Percentiles rank a stretch among this genome's conserved stretches.
These are phyloP conservation scores for Macrolepiota albuminosa DNA, from an alignment of 768 basidiomycete species.

Conservation along the genomic window DNA sequence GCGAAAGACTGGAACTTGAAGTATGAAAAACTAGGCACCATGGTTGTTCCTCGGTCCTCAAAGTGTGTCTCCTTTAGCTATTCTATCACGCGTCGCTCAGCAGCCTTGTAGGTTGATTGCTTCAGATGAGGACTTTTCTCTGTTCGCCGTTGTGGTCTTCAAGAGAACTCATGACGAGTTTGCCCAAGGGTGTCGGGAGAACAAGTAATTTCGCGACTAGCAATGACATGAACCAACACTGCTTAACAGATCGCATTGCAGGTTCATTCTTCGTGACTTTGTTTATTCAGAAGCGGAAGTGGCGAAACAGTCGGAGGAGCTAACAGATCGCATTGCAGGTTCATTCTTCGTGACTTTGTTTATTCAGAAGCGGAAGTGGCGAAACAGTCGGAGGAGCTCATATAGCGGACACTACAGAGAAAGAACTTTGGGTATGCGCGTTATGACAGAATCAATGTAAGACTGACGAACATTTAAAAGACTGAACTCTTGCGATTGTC, in stretches of 20 bases:
- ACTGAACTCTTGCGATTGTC: constrained; percentile 88
- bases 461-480: constrained; percentile 35
- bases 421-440: constrained; percentile 91
- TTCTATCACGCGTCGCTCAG: background rate
- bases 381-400: constrained; percentile 82
- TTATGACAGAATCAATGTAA: background rate
- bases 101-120: constrained; percentile 52
- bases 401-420: constrained; percentile 80
- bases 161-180: constrained; percentile 90
- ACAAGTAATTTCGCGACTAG: constrained; percentile 58
- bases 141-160: constrained; percentile 87
- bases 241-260: constrained; percentile 24
- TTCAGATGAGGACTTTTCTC: constrained; percentile 83
- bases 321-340: constrained; percentile 50
- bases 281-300: constrained; percentile 80
- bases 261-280: constrained; percentile 95
- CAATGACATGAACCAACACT: background rate
- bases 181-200: constrained; percentile 88
- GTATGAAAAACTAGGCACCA: constrained; percentile 82
- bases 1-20: constrained; percentile 85
- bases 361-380: constrained; percentile 79
- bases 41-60: constrained; percentile 93
- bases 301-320: constrained; percentile 74
- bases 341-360: constrained; percentile 90
- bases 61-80: constrained; percentile 44